Percentiles rank a stretch among this genome's conserved stretches.
These are phyloP conservation scores for Rutstroemia sp. DNA, from an alignment of 2,329 filamentous ascomycete species.

Conservation along the genomic window DNA sequence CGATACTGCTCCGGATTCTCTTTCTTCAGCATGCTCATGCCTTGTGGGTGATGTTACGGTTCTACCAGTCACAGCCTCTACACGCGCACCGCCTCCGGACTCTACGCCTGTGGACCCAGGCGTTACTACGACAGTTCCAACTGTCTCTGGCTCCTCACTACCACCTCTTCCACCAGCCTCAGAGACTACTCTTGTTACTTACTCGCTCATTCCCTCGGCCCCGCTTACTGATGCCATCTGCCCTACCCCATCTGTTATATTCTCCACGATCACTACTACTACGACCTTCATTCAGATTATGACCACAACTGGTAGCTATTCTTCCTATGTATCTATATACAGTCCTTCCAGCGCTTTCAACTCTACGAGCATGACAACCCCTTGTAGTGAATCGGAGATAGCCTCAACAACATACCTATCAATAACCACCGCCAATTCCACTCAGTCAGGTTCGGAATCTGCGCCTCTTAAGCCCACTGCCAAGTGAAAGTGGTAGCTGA, in stretches of 20 bases:
- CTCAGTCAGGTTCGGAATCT: no score
- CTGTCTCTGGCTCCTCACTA: neutral
- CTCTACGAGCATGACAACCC: neutral
- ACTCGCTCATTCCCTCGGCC: neutral
- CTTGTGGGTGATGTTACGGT: neutral
- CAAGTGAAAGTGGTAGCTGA: no score
- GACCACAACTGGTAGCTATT: neutral
- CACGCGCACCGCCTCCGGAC: neutral
- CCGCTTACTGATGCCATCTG: neutral
- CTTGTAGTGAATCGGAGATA: neutral
- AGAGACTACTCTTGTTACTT: neutral
- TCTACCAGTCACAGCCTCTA: neutral
- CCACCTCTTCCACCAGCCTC: neutral
- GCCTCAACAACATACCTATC: neutral
- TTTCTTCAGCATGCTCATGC: constrained; percentile 20
- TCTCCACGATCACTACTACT: neutral
- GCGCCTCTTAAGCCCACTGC: no score
- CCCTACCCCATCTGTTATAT: neutral
- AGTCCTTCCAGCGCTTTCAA: neutral
- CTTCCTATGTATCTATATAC: neutral
- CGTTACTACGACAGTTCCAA: neutral
- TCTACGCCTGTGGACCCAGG: neutral
- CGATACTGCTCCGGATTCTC: constrained; percentile 8
- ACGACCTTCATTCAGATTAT: neutral
- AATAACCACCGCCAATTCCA: no score